These are phyloP conservation scores for Ochromonas danica DNA, from an alignment of 108 stramenopile genomes.

Conservation along the genomic window DNA sequence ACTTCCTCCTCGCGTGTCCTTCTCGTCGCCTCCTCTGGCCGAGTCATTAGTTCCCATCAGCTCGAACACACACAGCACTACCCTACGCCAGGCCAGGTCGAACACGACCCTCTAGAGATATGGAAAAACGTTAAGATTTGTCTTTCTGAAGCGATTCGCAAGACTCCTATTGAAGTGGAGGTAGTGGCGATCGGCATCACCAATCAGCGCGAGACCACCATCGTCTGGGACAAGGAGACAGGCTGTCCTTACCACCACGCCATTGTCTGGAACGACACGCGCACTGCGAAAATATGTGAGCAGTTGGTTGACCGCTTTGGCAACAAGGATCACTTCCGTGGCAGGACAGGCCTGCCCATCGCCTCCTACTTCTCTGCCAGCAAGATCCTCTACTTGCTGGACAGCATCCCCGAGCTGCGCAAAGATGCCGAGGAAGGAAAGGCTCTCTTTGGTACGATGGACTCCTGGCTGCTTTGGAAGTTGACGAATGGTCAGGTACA, in stretches of 20 bases:
- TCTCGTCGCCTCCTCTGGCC: slow-evolving; percentile 70
- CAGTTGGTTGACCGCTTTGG: slow-evolving; percentile 61
- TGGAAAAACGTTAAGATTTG: slow-evolving; percentile 44
- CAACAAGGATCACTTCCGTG: slow-evolving; percentile 69
- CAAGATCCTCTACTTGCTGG: slow-evolving; percentile 88
- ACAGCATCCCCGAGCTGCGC: slow-evolving; percentile 71
- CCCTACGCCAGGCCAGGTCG: slow-evolving; percentile 78
- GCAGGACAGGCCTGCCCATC: slow-evolving; percentile 85
- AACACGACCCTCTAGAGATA: slow-evolving; percentile 90
- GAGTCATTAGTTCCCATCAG: slow-evolving; percentile 73
- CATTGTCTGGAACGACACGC: slow-evolving; percentile 94
- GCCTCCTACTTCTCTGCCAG: slow-evolving; percentile 93
- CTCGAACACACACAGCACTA: slow-evolving; percentile 84
- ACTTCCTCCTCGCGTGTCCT: slow-evolving; percentile 87
- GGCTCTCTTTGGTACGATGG: slow-evolving; percentile 88
- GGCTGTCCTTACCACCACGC: slow-evolving; percentile 88
- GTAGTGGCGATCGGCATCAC: slow-evolving; percentile 87
- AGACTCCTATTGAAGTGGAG: slow-evolving; percentile 41
- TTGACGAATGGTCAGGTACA: slow-evolving; percentile 67
- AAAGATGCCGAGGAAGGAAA: slow-evolving; percentile 53
- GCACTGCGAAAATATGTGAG: slow-evolving; percentile 75
- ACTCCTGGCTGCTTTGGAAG: slow-evolving; percentile 88
- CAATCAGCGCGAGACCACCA: slow-evolving; percentile 95
- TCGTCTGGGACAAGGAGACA: slow-evolving; percentile 85
- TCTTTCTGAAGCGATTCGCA: slow-evolving; percentile 35